Base-by-base conservation (phyloP, 2,329 filamentous ascomycete genomes). In the Lachnellula subtilissima region DNA sequence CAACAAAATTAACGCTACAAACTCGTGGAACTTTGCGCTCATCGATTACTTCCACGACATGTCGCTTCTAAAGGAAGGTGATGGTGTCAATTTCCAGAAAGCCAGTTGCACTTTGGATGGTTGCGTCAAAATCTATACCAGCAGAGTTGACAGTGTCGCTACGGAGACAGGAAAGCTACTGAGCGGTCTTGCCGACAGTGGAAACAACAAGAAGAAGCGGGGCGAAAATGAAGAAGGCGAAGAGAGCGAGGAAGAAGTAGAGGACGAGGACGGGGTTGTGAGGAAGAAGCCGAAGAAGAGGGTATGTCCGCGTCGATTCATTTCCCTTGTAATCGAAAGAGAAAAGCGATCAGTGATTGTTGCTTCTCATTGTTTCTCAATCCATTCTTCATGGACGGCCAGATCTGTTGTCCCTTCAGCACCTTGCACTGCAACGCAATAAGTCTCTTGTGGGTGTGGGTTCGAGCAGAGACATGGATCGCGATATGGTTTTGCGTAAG, bases 11-110 rank as follows among this genome's bases (percentile, higher is more conserved):
- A 99, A 97, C 71, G 93, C 94, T 49, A 85, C 88, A 57, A 99
- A 99, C 73, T 97, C 92, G 32, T 99, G 94, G 94, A 97, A 97
- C 73, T 97, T 99, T 75, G 94, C 94, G n/a, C 82, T 99, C 17
- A 99, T 99, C 70, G 94, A 99, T 73, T 99, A 99, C 74, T 99
- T 99, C 69, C 93, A 99, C 73, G 94, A 99, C 69, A 97, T 99
- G 94, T 96, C 91, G 1, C 77, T 99, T 45, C 78, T 99, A 48
- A 96, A 96, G 70, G 94, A 99, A 69, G 94, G 94, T 32, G 91
- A 99, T 62, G 88, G 92, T 14, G 92, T 99, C 73, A 99, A 99
- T 72, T 99, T 99, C 67, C 94, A 99, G 71, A 96, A 96, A 72
- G 94, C 94, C 57, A 97, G 92, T 75, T 97, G 91, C 75, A 99